Evolutionary conservation across 73 alveolate genomes (phyloP).

Genomic region (Paramecium sexaurelia): DNA sequence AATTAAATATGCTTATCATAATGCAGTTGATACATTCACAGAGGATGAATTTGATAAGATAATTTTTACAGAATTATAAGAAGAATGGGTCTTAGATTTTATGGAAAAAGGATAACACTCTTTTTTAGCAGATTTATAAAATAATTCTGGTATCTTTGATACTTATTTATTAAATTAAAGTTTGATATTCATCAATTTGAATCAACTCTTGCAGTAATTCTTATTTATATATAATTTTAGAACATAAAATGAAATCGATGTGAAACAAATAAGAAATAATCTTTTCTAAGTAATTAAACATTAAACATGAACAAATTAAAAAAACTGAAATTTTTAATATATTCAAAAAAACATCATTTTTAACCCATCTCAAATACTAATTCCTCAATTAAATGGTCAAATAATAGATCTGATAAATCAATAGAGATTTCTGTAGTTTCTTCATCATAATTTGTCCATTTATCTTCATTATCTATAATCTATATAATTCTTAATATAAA

Average conservation of each 20-base stretch:
- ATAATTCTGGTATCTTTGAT: background rate
- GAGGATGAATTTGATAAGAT: background rate
- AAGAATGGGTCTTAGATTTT: background rate
- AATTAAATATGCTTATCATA: background rate
- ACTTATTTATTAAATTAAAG: background rate
- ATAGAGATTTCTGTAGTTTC: slow-evolving; percentile 68
- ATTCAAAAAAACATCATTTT: slow-evolving; percentile 20
- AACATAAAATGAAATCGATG: background rate
- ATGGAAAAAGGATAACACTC: slow-evolving; percentile 7
- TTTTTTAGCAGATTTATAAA: background rate
- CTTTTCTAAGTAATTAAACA: background rate
- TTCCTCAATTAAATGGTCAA: slow-evolving; percentile 63
- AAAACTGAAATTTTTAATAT: background rate
- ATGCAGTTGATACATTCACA: background rate
- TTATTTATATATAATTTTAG: background rate
- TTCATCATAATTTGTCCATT: slow-evolving; percentile 72
- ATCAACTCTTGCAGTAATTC: background rate
- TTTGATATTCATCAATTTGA: background rate
- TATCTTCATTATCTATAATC: slow-evolving; percentile 64
- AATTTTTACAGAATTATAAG: background rate
- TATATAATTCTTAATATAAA: background rate
- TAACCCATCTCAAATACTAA: background rate
- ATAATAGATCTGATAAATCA: slow-evolving; percentile 61
- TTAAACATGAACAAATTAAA: background rate
- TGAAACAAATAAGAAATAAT: background rate